phyloP scores from a whole-genome alignment of 805 yeast species.

The Nakazawaea holstii region DNA sequence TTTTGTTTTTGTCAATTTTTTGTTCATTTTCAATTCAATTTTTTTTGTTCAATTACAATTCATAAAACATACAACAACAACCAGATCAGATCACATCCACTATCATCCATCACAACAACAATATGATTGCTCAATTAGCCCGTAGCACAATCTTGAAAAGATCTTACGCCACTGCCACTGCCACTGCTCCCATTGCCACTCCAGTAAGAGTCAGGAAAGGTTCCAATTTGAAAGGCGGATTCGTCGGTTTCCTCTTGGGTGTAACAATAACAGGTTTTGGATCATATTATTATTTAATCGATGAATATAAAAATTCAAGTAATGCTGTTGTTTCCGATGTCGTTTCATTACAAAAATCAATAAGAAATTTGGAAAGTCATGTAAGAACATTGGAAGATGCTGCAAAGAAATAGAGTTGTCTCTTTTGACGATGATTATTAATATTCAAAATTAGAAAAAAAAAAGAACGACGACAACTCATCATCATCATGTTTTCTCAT shows the following conservation, averaged over 20 bases:
- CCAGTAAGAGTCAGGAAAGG: conserved; percentile 16
- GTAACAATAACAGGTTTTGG: conserved; percentile 68
- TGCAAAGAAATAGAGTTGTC: conserved; percentile 19
- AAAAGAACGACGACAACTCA: too few relatives aligned
- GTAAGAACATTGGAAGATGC: conserved; percentile 54
- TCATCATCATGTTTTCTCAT: too few relatives aligned
- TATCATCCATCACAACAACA: background rate
- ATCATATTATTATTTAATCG: conserved; percentile 72
- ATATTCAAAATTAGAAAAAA: background rate
- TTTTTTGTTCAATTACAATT: too few relatives aligned
- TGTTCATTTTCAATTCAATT: too few relatives aligned
- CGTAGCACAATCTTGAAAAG: background rate
- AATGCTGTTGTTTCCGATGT: conserved; percentile 73
- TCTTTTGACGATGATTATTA: background rate
- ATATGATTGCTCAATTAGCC: conserved; percentile 8
- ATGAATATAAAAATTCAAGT: conserved; percentile 71
- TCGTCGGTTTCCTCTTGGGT: conserved; percentile 77
- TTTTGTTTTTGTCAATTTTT: background rate
- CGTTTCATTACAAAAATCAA: conserved; percentile 60
- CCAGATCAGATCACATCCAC: too few relatives aligned
- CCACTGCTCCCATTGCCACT: conserved; percentile 1
- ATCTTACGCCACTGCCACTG: conserved; percentile 1
- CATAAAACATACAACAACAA: too few relatives aligned
- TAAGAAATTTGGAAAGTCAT: conserved; percentile 62
- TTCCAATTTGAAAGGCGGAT: conserved; percentile 32